A percentile compares a stretch with the other conserved stretches of the same genome.
These are phyloP conservation scores for Xenoacremonium recifei DNA, from an alignment of 2,329 filamentous ascomycete genomes.

Conservation along the genomic window DNA sequence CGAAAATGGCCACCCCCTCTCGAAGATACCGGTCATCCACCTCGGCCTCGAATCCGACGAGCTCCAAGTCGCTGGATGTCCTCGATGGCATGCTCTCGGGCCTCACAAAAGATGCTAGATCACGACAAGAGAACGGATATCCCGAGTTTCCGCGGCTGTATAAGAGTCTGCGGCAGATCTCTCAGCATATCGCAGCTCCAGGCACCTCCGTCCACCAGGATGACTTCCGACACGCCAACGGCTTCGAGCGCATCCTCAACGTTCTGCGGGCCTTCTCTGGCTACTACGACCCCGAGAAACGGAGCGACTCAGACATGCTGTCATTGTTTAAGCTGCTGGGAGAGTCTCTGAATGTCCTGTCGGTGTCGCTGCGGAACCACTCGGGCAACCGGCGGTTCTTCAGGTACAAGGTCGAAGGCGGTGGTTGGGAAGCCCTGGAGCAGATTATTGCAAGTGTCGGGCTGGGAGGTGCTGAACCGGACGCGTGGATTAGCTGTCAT, in stretches of 20 bases:
- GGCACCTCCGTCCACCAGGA: slow-evolving; percentile 61
- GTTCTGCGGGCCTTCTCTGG: slow-evolving; percentile 70
- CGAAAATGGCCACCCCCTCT: slow-evolving; percentile 50
- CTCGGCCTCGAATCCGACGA: slow-evolving; percentile 55
- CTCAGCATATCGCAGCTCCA: slow-evolving; percentile 57
- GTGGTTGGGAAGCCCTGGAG: slow-evolving; percentile 77
- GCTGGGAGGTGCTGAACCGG: slow-evolving; percentile 62
- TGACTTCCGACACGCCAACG: slow-evolving; percentile 76
- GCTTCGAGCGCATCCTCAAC: slow-evolving; percentile 72
- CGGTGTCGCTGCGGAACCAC: slow-evolving; percentile 73
- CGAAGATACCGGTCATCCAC: slow-evolving; percentile 65
- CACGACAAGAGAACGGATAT: slow-evolving; percentile 39
- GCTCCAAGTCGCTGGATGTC: slow-evolving; percentile 60
- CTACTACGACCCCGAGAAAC: slow-evolving; percentile 69
- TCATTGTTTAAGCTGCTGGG: slow-evolving; percentile 69
- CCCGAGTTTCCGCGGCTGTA: slow-evolving; percentile 49
- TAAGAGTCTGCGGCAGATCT: slow-evolving; percentile 61
- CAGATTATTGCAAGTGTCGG: slow-evolving; percentile 69
- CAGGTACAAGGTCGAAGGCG: slow-evolving; percentile 68
- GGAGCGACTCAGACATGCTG: slow-evolving; percentile 60
- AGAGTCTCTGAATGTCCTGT: slow-evolving; percentile 69
- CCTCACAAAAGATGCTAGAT: slow-evolving; percentile 34
- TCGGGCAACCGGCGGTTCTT: slow-evolving; percentile 89
- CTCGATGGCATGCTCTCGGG: slow-evolving; percentile 54
- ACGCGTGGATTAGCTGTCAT: slow-evolving; percentile 67